phyloP scores from a whole-genome alignment of 306 rosid species.

The Abrus precatorius region DNA sequence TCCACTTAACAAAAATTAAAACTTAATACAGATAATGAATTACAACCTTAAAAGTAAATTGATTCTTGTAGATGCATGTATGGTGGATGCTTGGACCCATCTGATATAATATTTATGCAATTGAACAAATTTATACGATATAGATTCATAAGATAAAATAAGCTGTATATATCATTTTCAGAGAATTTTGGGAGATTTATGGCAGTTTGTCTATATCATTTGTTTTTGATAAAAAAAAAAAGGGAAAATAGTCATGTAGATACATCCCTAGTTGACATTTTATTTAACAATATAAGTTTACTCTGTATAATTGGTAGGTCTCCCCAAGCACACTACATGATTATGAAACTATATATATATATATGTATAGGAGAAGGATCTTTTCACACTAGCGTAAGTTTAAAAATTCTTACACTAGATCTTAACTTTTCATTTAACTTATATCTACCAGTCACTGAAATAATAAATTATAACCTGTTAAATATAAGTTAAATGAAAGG shows the following conservation, averaged over 20 bases:
- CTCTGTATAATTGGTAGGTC: constrained; percentile 16
- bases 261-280: not conserved
- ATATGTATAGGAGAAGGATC: no score
- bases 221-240: not conserved
- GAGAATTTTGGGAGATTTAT: constrained; percentile 9
- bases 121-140: not conserved
- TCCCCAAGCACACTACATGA: constrained; percentile 24
- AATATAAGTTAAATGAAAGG: no score
- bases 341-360: constrained; percentile 19
- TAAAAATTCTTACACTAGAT: no score
- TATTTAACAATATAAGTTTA: not conserved
- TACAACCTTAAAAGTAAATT: constrained; percentile 32
- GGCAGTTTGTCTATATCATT: not conserved
- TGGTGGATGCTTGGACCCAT: not conserved
- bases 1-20: not conserved
- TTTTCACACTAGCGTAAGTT: no score
- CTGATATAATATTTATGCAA: constrained; percentile 4
- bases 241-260: not conserved
- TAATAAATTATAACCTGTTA: no score
- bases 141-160: not conserved
- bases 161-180: constrained; percentile 13
- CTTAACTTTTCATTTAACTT: no score
- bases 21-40: not conserved
- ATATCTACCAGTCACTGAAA: no score
- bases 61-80: constrained; percentile 29